Evolutionary conservation across 2,329 filamentous ascomycete species (phyloP), one percentile per base, ranked within the genome.

Genomic region (Sarocladiaceae sp.): DNA sequence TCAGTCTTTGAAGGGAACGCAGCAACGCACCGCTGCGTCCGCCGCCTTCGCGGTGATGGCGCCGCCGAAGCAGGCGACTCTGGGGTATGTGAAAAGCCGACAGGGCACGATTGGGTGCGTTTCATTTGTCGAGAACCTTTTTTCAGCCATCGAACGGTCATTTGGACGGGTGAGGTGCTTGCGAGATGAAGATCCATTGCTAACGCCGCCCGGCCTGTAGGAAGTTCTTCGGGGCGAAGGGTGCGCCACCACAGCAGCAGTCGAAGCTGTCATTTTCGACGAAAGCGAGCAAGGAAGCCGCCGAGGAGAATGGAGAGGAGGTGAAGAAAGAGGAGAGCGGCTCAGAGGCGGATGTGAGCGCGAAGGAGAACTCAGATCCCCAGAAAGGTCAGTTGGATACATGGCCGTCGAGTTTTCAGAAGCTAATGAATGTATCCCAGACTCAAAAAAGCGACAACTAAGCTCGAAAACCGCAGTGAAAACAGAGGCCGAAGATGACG

Each of bases 61-160:
- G 53, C 68, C 68, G 54, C 68, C 68, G 33, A 89, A 87, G 62
- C 88, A 95, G 68, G 81, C 85, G 57, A 95, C 86, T 49, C 69
- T 95, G 63, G 87, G 87, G 89, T 95, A 93, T 69, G 88, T 91
- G 50, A 83, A 79, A 66, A 69, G 81, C 56, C 73, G 74, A 51
- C 86, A 91, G 71, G 79, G 75, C 59, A 88, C 82, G 55, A 68
- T 91, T 63, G 78, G 82, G 85, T 89, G 62, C 52, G 79, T 66
- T 69, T 43, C 16, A 5, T 43, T 43, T 29, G 16, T 33, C 16
- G 32, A n/a, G n/a, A n/a, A n/a, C n/a, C n/a, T n/a, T n/a, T n/a
- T n/a, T n/a, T n/a, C n/a, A n/a, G n/a, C n/a, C n/a, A n/a, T 23
- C 34, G 19, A 40, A n/a, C 19, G 15, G 10, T 18, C 35, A 24